Conservation (phyloP, 139 green algal species). For the Ettlia oleoabundans region DNA sequence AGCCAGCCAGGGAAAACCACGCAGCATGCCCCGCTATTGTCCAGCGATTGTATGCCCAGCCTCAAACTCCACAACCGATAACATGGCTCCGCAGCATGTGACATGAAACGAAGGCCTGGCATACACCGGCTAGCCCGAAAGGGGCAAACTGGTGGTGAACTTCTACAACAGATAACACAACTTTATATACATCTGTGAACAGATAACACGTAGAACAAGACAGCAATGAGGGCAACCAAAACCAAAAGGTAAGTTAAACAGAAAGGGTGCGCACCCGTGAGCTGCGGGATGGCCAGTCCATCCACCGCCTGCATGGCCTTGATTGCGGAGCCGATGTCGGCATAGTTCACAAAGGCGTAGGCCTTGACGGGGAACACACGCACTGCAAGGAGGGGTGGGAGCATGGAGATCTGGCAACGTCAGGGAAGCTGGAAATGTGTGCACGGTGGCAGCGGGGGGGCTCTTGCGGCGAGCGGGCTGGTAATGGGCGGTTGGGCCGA, state of each 20-base stretch:
- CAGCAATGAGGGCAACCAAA: not conserved
- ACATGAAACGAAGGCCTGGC: too few relatives aligned
- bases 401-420: not conserved
- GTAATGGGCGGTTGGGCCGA: too few relatives aligned
- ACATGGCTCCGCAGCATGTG: too few relatives aligned
- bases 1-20: too few relatives aligned
- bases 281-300: slow-evolving; percentile 50
- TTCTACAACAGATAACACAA: too few relatives aligned
- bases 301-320: slow-evolving; percentile 68
- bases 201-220: not conserved
- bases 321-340: slow-evolving; percentile 51
- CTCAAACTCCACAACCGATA: too few relatives aligned
- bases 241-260: not conserved
- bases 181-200: not conserved
- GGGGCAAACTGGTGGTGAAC: too few relatives aligned
- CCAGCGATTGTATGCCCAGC: too few relatives aligned
- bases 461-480: too few relatives aligned
- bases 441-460: not conserved
- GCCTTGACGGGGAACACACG: slow-evolving; percentile 81
- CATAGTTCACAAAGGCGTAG: slow-evolving; percentile 85
- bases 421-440: not conserved
- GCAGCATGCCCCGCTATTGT: too few relatives aligned
- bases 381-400: slow-evolving; percentile 36
- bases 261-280: slow-evolving; percentile 53
- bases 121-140: too few relatives aligned